Base-by-base conservation (phyloP, 2,329 filamentous ascomycete genomes). In the Cercospora sp. region DNA sequence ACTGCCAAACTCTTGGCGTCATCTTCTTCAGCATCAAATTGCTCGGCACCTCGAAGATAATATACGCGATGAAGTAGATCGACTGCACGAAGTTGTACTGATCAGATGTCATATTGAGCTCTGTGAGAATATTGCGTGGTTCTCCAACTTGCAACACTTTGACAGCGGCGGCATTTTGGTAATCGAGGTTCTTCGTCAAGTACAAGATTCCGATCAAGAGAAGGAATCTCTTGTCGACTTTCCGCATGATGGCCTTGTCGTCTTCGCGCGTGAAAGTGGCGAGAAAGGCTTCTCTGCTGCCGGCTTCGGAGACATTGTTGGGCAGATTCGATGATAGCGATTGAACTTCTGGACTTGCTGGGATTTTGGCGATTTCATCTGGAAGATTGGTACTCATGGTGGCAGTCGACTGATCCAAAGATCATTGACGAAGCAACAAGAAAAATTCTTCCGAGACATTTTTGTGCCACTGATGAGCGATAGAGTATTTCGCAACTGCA, bases 101-200 rank as follows among this genome's bases (percentile, higher is more conserved):
- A 69, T 82, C 73, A 0, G 78, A 33, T 5, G 78, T 81, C 80
- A 82, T 82, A 16, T 77, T 63, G 8, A 82, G 72, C 51, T 82
- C 77, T 0, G 64, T 78, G 13, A 82, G 63, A 42, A 82, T 78
- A 62, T 82, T 80, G 8, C 77, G 69, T 0, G 75, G 72, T 63
- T 80, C 57, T 3, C 79, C 81, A 18, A 82, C 78, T 69, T 83
- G 81, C 2, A 83, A 72, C 12, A 83, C 80, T 66, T 82, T 81
- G 64, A 82, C 79, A 16, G 74, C 78, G 0, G 80, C 77, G 1
- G 79, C 80, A 72, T 82, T 83, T 28, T 73, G 78, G 65, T 78
- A 78, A 63, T 82, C 81, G 64, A 82, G 78, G 67, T 79, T 78
- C 61, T 83, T 83, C 61, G 83, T 78, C 72, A 82, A 76, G 68